A percentile compares a stretch with the other conserved stretches of the same genome.
Evolutionary conservation across 106 monocot genomes (phyloP).

Genomic region (Acorus gramineus): DNA sequence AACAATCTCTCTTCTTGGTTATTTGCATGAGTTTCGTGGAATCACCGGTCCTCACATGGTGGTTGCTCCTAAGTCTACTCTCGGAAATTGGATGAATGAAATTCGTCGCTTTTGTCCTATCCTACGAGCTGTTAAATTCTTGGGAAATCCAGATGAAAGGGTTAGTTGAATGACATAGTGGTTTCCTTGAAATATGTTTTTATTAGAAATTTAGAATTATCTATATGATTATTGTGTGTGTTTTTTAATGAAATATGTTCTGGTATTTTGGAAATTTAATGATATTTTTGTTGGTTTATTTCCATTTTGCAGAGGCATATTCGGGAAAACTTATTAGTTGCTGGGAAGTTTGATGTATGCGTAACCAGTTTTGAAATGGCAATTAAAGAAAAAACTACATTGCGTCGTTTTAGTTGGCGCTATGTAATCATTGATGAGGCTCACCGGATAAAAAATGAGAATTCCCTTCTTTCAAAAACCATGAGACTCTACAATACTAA

Average conservation of each 20-base stretch:
- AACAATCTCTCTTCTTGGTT: conserved; percentile 80
- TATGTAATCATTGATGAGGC: conserved; percentile 97
- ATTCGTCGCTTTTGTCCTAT: conserved; percentile 84
- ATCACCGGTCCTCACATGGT: conserved; percentile 93
- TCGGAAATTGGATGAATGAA: conserved; percentile 97
- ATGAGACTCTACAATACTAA: conserved; percentile 89
- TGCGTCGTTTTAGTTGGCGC: conserved; percentile 84
- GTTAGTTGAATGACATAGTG: conserved; percentile 15
- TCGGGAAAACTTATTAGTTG: conserved; percentile 68
- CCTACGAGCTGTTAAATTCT: conserved; percentile 74
- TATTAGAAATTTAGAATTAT: no score
- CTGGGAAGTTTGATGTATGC: conserved; percentile 90
- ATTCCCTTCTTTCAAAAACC: conserved; percentile 92
- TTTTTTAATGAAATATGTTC: no score
- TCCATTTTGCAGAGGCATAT: conserved; percentile 67
- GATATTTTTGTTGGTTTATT: not conserved
- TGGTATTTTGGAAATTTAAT: no score
- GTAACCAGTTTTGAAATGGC: conserved; percentile 97
- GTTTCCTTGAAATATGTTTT: no score
- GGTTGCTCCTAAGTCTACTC: conserved; percentile 92
- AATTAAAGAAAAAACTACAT: conserved; percentile 71
- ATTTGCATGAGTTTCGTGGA: conserved; percentile 79
- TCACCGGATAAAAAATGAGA: conserved; percentile 93
- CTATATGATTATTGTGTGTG: no score
- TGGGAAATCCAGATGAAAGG: conserved; percentile 91